Evolutionary conservation across 108 stramenopile species (phyloP), one percentile per base, ranked within the genome.

Genomic region (Cyclotella cryptica): DNA sequence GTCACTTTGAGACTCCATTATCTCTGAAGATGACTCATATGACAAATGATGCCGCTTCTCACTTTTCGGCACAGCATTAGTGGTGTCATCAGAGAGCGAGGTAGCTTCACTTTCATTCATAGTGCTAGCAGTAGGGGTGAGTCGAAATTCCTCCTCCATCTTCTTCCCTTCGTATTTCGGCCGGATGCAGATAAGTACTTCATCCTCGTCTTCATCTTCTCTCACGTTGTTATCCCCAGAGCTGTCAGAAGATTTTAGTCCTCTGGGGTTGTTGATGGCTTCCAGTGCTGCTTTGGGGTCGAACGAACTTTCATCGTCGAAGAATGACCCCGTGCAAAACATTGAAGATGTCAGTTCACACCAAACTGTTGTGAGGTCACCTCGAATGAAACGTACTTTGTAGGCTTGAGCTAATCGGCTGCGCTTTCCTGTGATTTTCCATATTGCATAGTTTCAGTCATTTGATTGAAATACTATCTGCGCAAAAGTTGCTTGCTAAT

Each of bases 111-210:
- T 35, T 35, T 35, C 35, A 35, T 35, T 35, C 6, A 35, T 6
- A 5, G 35, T 35, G 35, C 35, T 35, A 6, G 6, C 35, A 2
- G 35, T 55, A 55, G 13, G 55, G 24, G 2, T 8, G 21, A 55
- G 4, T 19, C 55, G 55, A 55, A 12, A 55, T 12, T 55, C 55
- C 24, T 55, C 24, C 1, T 21, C 55, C 19, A 55, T 21, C 24
- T 21, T 21, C 24, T 55, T 3, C 22, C 55, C 55, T 55, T 55
- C 55, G 24, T 24, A 55, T 24, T 1, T 55, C 3, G 55, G 55
- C 3, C 55, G 19, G 55, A 55, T 55, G 55, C 55, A 55, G 24
- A 55, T 55, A 22, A 55, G 55, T 12, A 55, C 21, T 55, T 55
- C 55, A 22, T 55, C 55, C 22, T 55, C 55, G 22, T 9, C 55